Evolutionary conservation across 768 basidiomycete species (phyloP).

Genomic region (Mycena vitilis): DNA sequence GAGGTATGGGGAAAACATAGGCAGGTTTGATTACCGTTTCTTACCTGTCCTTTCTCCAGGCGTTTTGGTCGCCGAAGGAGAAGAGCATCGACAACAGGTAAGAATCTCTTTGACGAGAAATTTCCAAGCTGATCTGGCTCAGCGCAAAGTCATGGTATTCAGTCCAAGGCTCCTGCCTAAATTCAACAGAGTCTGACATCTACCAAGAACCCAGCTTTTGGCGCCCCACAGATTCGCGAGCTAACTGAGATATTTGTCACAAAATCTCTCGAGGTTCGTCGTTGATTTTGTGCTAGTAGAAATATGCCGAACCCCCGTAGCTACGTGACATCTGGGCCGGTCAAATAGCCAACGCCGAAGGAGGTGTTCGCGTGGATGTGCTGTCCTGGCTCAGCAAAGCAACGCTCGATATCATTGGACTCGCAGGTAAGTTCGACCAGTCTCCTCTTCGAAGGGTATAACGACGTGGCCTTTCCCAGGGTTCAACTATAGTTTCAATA

Average conservation of each 20-base stretch:
- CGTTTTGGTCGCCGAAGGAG: conserved; percentile 46
- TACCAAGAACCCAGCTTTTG: conserved; percentile 59
- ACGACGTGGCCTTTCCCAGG: conserved; percentile 28
- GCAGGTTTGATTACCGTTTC: no score
- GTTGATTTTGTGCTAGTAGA: neutral
- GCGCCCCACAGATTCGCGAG: conserved; percentile 56
- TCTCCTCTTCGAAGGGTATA: conserved; percentile 53
- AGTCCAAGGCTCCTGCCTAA: no score
- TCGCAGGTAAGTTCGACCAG: conserved; percentile 60
- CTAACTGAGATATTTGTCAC: conserved; percentile 54
- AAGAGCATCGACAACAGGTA: conserved; percentile 39
- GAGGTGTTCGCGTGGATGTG: conserved; percentile 53
- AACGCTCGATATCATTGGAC: conserved; percentile 71
- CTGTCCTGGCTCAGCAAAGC: conserved; percentile 62
- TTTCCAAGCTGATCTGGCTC: neutral
- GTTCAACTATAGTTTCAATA: conserved; percentile 35
- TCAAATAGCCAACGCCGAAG: conserved; percentile 38
- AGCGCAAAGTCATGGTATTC: conserved; percentile 44
- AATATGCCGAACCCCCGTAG: conserved; percentile 29
- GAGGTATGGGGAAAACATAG: conserved; percentile 20
- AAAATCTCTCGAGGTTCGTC: conserved; percentile 49
- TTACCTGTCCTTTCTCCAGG: conserved; percentile 39
- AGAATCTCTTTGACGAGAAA: neutral
- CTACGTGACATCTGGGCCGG: conserved; percentile 49
- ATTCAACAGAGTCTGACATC: neutral